phyloP scores from a whole-genome alignment of 768 basidiomycete species.

The Saitozyma podzolica region DNA sequence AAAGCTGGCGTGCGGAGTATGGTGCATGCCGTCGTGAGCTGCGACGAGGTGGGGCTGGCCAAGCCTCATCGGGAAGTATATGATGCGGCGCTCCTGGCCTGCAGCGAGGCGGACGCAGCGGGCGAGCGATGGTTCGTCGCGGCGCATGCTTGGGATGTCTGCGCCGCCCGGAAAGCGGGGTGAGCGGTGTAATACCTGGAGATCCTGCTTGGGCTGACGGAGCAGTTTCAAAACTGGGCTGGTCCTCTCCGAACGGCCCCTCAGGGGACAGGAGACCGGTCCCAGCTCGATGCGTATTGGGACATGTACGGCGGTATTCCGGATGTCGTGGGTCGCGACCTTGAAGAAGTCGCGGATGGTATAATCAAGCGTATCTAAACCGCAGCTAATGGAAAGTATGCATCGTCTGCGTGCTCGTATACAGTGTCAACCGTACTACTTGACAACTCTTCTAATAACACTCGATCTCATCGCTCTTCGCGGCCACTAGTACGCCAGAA shows the following conservation, averaged over 20 bases:
- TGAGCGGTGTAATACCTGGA: constrained; percentile 6
- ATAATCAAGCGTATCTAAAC: constrained; percentile 7
- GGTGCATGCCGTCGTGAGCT: constrained; percentile 26
- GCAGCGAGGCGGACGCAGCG: constrained; percentile 1
- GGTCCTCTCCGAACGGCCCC: constrained; percentile 24
- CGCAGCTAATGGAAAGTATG: too few species aligned
- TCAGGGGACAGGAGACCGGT: constrained; percentile 4
- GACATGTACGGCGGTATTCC: constrained; percentile 28
- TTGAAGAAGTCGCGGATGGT: constrained; percentile 21
- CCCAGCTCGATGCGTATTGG: constrained; percentile 17
- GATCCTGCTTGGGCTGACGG: not conserved
- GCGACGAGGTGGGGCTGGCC: constrained; percentile 28
- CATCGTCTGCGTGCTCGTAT: too few species aligned
- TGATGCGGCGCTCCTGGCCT: constrained; percentile 6
- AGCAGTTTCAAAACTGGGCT: constrained; percentile 32
- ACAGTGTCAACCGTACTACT: too few species aligned
- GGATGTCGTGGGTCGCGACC: constrained; percentile 23
- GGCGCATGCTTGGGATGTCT: constrained; percentile 34
- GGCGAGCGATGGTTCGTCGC: constrained; percentile 38
- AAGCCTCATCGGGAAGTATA: constrained; percentile 32
- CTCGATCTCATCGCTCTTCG: not conserved
- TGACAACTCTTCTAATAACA: too few species aligned
- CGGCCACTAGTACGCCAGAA: constrained; percentile 16
- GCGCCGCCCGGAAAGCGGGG: constrained; percentile 32
- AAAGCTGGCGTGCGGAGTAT: constrained; percentile 14